Evolutionary conservation across 1,139 yeast species (phyloP), one percentile per base, ranked within the genome.

Genomic region (Debaryomyces sp.): DNA sequence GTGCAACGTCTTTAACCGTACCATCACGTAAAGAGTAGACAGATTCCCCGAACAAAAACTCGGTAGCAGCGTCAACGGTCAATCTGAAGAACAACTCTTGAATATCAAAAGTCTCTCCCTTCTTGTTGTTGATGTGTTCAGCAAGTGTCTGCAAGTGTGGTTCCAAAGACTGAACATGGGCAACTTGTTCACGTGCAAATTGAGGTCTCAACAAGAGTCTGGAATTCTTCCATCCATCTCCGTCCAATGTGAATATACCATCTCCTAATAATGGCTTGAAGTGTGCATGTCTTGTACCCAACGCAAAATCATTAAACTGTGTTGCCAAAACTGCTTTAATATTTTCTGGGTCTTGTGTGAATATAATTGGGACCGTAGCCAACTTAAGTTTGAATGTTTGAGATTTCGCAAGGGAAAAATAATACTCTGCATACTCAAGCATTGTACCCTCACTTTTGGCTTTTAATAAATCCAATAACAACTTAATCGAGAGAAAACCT

Each of bases 161-260:
- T 54, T 79, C 82, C 55, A 81, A 67, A 17, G 71, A 52, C 46
- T 67, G 67, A 18, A 79, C 70, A 49, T 75, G 79, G 9, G 77
- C 67, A 35, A 81, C 74, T 54, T 77, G 81, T 55, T 79, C 81
- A 49, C 82, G 69, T 24, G 77, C 71, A 60, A 80, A 80, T 60
- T 79, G 84, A 1, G 84, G 83, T 47, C 85, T 69, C 58, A 81
- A 71, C 72, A 81, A 66, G 17, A 79, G 76, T 45, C 87, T 66
- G 15, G 84, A 75, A 54, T 76, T 78, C 55, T 79, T 77, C 87
- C 87, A 82, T 7, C 80, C 81, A 22, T 68, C 75, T 13, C 82
- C 83, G 48, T 79, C 82, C 42, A 79, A 69, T 2, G 85, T 80
- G 66, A 82, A 82, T 48, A 82, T 80, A 13, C 86, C 86, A 52